Evolutionary conservation across 768 basidiomycete species (phyloP).

Genomic region (Lentinula raphanica): DNA sequence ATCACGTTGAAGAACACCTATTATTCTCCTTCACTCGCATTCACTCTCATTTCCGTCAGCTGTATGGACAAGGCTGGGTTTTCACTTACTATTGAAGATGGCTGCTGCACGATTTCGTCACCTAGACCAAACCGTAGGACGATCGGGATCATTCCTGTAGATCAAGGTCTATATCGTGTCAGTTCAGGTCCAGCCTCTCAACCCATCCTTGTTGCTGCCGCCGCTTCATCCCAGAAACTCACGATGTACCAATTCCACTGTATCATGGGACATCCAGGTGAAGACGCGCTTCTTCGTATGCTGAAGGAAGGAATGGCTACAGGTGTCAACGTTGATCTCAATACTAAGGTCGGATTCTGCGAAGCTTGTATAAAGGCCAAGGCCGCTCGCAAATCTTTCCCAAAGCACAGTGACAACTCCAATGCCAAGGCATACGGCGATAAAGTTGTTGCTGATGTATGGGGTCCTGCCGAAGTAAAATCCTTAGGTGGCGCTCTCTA

Average conservation of each 20-base stretch:
- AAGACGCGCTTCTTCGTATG: slow-evolving; percentile 12
- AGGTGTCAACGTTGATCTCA: slow-evolving; percentile 17
- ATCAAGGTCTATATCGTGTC: slow-evolving; percentile 23
- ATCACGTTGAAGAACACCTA: slow-evolving; percentile 19
- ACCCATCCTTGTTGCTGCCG: background rate
- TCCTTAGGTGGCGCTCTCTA: slow-evolving; percentile 15
- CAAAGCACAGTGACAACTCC: slow-evolving; percentile 12
- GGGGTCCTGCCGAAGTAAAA: slow-evolving; percentile 20
- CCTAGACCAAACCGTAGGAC: slow-evolving; percentile 7
- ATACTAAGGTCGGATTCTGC: slow-evolving; percentile 15
- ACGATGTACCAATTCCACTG: slow-evolving; percentile 20
- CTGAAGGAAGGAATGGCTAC: slow-evolving; percentile 14
- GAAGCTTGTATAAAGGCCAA: slow-evolving; percentile 22
- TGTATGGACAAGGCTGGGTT: slow-evolving; percentile 15
- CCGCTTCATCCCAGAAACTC: background rate
- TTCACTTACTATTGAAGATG: slow-evolving; percentile 10
- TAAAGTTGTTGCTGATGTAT: slow-evolving; percentile 19
- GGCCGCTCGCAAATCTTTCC: slow-evolving; percentile 16
- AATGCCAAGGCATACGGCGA: slow-evolving; percentile 12
- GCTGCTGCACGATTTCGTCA: slow-evolving; percentile 9
- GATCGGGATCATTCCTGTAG: slow-evolving; percentile 19
- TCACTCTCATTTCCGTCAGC: slow-evolving; percentile 23
- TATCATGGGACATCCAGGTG: slow-evolving; percentile 23
- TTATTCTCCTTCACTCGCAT: slow-evolving; percentile 22
- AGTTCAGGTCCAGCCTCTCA: background rate